Evolutionary conservation across 2,329 filamentous ascomycete species (phyloP), one percentile per base, ranked within the genome.

Genomic region (Simplicillium aogashimaense): DNA sequence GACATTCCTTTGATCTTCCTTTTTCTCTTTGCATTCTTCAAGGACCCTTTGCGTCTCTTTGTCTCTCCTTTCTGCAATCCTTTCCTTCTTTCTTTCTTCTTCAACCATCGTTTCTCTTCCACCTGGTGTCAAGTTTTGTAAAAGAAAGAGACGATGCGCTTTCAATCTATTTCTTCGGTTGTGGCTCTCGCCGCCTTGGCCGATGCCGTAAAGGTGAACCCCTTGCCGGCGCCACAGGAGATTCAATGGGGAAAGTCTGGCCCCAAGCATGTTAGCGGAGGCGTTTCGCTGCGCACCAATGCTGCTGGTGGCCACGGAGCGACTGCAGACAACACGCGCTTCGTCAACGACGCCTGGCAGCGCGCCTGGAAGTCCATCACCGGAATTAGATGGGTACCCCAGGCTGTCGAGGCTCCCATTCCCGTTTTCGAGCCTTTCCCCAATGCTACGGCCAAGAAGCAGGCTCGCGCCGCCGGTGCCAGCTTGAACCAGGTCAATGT

Each of bases 351-450:
- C 36, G 74, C 65, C 13, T 77, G 72, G 65, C 54, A 64, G 39
- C 70, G 74, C 40, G 62, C 70, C 14, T 68, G 59, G 55, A 50
- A 59, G 8, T 54, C 68, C 35, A 72, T 77, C 41, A 56, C 49
- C 32, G 60, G 59, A 2, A 55, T 78, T 25, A 62, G 68, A 56
- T 78, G 74, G 74, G 62, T 66, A 10, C 73, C 74, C 2, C 63
- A 65, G 29, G 73, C 70, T 9, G 59, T 60, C 1, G 72, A 78
- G 53, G 64, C 65, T 17, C 72, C 73, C 0, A 65, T 73, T 35
- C 57, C 66, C 3, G 57, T 53, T 10, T 77, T 70, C 43, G 60
- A 66, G 9, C 60, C 69, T 1, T 77, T 76, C 52, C 74, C 72
- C 5, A 69, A 64, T 14, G 43, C 57, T 0, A 48, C 47, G n/a